phyloP scores from a whole-genome alignment of 345 rosid species.

The Lumnitzera littorea region DNA sequence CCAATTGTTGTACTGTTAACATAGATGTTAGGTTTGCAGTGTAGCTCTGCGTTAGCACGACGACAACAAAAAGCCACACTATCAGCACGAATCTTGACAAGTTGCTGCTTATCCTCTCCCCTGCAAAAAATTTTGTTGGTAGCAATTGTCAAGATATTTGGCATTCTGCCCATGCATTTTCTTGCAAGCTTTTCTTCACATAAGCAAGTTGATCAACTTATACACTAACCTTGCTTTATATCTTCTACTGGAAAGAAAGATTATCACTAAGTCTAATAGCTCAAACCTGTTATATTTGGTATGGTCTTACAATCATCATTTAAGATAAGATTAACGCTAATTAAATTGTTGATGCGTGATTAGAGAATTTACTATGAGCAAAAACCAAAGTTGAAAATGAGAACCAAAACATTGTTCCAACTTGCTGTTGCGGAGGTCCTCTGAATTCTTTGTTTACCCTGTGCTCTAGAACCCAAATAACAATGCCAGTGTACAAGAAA shows the following conservation, averaged over 20 bases:
- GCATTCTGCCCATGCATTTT: no score
- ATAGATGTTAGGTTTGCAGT: constrained; percentile 64
- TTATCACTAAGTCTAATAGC: no score
- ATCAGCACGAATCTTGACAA: constrained; percentile 35
- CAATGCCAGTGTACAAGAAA: constrained; percentile 21
- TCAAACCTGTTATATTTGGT: no score
- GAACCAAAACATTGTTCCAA: constrained; percentile 23
- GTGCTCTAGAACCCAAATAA: constrained; percentile 29
- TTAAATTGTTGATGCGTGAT: not conserved
- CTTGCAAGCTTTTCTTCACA: no score
- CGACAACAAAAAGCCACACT: constrained; percentile 64
- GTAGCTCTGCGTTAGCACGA: constrained; percentile 60
- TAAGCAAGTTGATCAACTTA: no score
- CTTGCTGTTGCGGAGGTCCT: constrained; percentile 15
- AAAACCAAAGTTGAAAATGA: constrained; percentile 29
- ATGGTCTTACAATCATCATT: no score
- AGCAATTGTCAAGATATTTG: no score
- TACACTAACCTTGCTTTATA: no score
- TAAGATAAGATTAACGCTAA: no score
- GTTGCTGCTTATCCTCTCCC: constrained; percentile 54
- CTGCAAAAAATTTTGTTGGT: constrained; percentile 17
- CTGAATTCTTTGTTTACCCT: constrained; percentile 16
- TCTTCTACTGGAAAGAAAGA: no score
- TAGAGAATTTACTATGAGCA: constrained; percentile 24
- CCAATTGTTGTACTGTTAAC: constrained; percentile 41